Base-by-base conservation (phyloP, 768 basidiomycete genomes). In the Leccinum variicolor region DNA sequence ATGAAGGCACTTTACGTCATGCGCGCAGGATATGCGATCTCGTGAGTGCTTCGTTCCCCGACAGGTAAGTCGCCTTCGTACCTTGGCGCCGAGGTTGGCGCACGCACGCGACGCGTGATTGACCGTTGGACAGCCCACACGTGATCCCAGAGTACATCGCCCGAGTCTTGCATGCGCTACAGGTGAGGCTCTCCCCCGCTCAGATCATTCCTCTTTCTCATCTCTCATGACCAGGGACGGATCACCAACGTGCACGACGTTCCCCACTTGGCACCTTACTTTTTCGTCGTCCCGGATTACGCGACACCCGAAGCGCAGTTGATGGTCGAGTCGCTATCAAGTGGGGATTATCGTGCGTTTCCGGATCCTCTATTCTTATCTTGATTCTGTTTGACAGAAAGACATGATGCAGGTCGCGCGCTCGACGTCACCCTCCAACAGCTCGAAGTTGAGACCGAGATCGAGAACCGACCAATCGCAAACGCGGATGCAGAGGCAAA, bases 261-360 rank as follows among this genome's bases (percentile, higher is more conserved):
- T 36, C 82, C 89, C 1, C 64, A 68, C 1, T 76, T 85, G 23
- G 87, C 84, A 0, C 83, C 88, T 1, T 96, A 87, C 70, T 84
- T 96, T 73, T 98, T 97, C 69, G 70, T 82, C 17, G 81, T 84
- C 4, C 92, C 92, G 0, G 76, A 89, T 52, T 79, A 84, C 55
- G 52, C 72, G 1, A 77, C 81, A 1, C 69, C 80, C 0, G 84
- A 86, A 54, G 86, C 90, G 0, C 66, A 72, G 51, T 71, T 66
- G 13, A 84, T 93, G 81, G 62, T 78, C 25, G 71, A 73, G 28
- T 73, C 74, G 3, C 64, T 86, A 3, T 59, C 76, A 0, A 53
- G 64, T 1, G 73, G 76, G 9, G 67, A 80, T 19, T 83, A 79
- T 69, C 62, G 87, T 86, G 59, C 43, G 78, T 41, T 10, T 41